Evolutionary conservation across 2,329 filamentous ascomycete species (phyloP).

Genomic region (Beauveria sp.): DNA sequence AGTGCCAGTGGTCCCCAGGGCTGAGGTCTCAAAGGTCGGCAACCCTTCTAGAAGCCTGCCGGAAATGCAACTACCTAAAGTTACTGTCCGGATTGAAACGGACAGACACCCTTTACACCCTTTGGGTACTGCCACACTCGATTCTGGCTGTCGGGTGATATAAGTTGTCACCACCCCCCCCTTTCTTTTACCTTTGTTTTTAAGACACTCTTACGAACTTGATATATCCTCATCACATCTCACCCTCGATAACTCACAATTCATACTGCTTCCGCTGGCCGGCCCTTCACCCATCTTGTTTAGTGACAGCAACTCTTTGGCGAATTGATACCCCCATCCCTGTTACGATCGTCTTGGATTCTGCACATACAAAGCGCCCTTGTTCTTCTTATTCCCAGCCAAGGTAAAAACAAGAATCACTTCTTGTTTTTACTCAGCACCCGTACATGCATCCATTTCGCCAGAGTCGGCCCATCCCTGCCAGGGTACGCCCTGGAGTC

Average conservation of each 20-base stretch:
- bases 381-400: background rate
- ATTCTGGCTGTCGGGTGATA: constrained; percentile 6
- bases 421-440: background rate
- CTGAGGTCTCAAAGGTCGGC: background rate
- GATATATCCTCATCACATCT: background rate
- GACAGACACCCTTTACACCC: background rate
- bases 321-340: background rate
- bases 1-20: background rate
- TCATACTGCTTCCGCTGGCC: background rate
- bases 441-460: constrained; percentile 9
- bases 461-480: constrained; percentile 6
- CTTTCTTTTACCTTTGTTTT: background rate
- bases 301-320: background rate
- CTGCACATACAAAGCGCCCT: background rate
- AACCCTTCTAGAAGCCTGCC: constrained; percentile 9
- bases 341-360: background rate
- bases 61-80: background rate
- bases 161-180: constrained; percentile 7
- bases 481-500: constrained; percentile 1
- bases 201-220: background rate
- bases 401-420: background rate
- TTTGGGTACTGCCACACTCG: constrained; percentile 7
- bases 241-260: background rate
- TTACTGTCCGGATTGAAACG: background rate
- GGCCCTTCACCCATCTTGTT: background rate